Base-by-base conservation (phyloP, 78 protist species). In the Dictyostelium brefeldianum region DNA sequence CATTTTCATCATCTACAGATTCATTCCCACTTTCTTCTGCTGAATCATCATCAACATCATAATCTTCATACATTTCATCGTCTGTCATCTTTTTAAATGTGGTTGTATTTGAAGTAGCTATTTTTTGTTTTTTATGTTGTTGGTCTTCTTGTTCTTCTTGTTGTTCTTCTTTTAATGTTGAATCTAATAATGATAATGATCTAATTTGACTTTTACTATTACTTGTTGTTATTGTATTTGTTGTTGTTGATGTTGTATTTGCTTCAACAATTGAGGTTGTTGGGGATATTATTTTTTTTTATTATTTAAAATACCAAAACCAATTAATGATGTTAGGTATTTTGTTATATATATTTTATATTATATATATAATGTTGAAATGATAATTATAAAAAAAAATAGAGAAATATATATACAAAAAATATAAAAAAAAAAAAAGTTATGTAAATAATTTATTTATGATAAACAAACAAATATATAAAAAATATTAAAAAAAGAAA, bases 41-140 rank as follows among this genome's bases (percentile, higher is more conserved):
- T 56, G 91, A 75, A 47, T 84, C 91, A 27, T 84, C 91, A 67
- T 84, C 91, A 18, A 84, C 91, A 74, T 74, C 91, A 53, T 83
- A 67, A 59, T 74, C 90, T 43, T 69, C 79, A 74, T 84, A 71
- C 57, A 82, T 82, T 71, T 84, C 91, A 18, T 84, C 91, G 11
- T 84, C 91, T 57, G 91, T 54, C 81, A 83, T 83, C 43, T 36
- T 36, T 36, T 36, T 36, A 36, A 36, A 36, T 67, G 14, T 64
- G 8, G 36, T 53, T 29, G 27, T 4, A 7, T 51, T 53, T 31
- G 36, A 20, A 59, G 9, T 59, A 59, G 43, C 43, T 59, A 59
- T 0, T 59, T 59, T 59, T 59, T 59, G 69, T 59, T 59, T 59
- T 59, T 59, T 59, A 59, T 59, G n/a, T 59, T 20, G n/a, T 22